Conservation (phyloP, 2,329 filamentous ascomycete species). For the Xylaria sp. region DNA sequence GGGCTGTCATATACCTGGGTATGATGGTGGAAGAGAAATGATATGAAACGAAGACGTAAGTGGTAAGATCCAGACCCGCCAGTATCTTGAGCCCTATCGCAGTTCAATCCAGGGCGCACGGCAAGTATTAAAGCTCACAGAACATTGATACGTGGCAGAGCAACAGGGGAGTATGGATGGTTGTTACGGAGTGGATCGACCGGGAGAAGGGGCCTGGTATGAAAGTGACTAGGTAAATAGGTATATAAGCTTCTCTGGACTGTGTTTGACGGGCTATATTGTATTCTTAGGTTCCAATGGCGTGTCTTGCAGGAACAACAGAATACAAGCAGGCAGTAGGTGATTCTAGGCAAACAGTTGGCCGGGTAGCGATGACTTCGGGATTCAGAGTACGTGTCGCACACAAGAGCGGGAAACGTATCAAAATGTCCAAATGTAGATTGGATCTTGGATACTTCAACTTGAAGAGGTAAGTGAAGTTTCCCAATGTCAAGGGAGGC, state of each 20-base stretch:
- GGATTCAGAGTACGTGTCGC: no score
- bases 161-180: background rate
- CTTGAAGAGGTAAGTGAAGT: no score
- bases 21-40: background rate
- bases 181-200: background rate
- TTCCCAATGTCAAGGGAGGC: no score
- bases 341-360: background rate
- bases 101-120: background rate
- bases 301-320: no score
- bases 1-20: background rate
- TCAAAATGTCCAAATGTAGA: no score
- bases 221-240: background rate
- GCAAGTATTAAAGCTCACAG: background rate
- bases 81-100: background rate
- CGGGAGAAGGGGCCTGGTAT: background rate
- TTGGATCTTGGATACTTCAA: no score
- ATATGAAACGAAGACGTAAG: background rate
- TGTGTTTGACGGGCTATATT: background rate
- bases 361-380: background rate
- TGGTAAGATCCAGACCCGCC: background rate
- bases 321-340: background rate
- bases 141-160: constrained; percentile 14
- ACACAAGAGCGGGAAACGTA: no score
- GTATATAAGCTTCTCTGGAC: background rate
- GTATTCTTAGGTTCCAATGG: background rate